phyloP scores from a whole-genome alignment of 2,329 filamentous ascomycete species.

The Botrytis aclada region DNA sequence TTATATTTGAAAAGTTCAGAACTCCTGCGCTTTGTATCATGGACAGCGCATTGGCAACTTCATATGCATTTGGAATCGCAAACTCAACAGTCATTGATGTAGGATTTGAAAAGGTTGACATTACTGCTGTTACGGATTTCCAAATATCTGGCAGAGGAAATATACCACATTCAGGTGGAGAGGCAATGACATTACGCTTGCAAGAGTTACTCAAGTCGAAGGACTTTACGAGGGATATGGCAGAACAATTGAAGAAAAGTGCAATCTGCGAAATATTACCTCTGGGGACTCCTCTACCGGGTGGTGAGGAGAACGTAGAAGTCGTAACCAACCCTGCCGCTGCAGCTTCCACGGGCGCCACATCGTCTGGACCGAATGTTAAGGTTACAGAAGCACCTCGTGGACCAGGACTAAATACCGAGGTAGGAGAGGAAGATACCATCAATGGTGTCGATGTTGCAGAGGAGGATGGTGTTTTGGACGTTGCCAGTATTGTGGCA shows the following conservation, averaged over 20 bases:
- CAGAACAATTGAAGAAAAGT: slow-evolving; percentile 67
- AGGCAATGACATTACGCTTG: slow-evolving; percentile 77
- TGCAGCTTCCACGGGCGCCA: slow-evolving; percentile 36
- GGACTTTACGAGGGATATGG: slow-evolving; percentile 63
- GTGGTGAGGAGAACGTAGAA: slow-evolving; percentile 46
- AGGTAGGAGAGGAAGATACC: slow-evolving; percentile 39
- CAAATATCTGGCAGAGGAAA: slow-evolving; percentile 63
- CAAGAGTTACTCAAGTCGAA: slow-evolving; percentile 61
- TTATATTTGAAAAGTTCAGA: slow-evolving; percentile 96
- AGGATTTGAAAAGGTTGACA: slow-evolving; percentile 86
- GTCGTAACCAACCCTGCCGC: slow-evolving; percentile 37
- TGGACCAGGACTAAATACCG: slow-evolving; percentile 26
- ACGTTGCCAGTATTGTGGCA: slow-evolving; percentile 81
- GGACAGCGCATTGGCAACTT: slow-evolving; percentile 81
- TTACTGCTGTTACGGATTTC: slow-evolving; percentile 86
- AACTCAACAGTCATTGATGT: slow-evolving; percentile 88
- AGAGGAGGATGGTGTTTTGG: slow-evolving; percentile 70
- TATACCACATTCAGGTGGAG: slow-evolving; percentile 70
- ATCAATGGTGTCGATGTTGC: slow-evolving; percentile 42
- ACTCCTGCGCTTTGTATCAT: slow-evolving; percentile 88
- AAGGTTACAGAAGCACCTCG: slow-evolving; percentile 36
- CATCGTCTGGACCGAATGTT: slow-evolving; percentile 37
- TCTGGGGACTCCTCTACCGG: slow-evolving; percentile 46
- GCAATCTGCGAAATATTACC: slow-evolving; percentile 64
- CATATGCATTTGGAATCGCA: slow-evolving; percentile 74